Evolutionary conservation across 1,284 basidiomycete genomes (phyloP), one percentile per base, ranked within the genome.

Genomic region (Fomitopsis pinicola): DNA sequence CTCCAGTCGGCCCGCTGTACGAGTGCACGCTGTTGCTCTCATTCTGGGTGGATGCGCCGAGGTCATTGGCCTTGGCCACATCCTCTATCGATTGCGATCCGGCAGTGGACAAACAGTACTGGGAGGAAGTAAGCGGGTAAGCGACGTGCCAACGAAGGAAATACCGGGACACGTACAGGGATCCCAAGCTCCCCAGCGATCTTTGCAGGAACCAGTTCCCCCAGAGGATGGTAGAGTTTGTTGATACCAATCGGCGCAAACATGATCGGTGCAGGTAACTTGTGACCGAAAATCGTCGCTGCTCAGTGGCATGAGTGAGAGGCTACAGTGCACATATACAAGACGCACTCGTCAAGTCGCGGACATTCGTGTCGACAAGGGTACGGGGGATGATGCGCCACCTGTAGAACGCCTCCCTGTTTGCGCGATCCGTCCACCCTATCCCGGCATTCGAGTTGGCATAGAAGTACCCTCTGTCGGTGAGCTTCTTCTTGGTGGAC

Each of bases 221-320:
- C 84, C 3, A 73, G 66, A 1, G 78, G 77, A 42, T 76, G 75
- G 67, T 84, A 84, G 48, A 85, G 75, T 69, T 83, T 84, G 71
- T 83, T 85, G 64, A 86, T 82, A 0, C 84, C 84, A 54, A 86
- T 82, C 2, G 84, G 84, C 0, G 82, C 81, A 64, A 86, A 83
- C 42, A 81, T 68, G 59, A 86, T 80, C 3, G 84, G 84, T 0
- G 81, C 81, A 12, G 80, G 78, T 55, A 85, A 78, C 28, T 69
- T 74, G 66, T 84, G 81, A 0, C 83, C 83, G 63, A 86, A 84
- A n/a, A 86, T 67, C 6, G 77, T 77, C 14, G 75, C 78, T 80
- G 48, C n/a, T n/a, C 5, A 1, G 54, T 4, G 8, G 10, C n/a
- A 14, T 4, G 8, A 42, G 10, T 15, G 22, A n/a, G 36, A 1